Evolutionary conservation across 139 green algal genomes (phyloP).

Genomic region (Tetraselmis striata): DNA sequence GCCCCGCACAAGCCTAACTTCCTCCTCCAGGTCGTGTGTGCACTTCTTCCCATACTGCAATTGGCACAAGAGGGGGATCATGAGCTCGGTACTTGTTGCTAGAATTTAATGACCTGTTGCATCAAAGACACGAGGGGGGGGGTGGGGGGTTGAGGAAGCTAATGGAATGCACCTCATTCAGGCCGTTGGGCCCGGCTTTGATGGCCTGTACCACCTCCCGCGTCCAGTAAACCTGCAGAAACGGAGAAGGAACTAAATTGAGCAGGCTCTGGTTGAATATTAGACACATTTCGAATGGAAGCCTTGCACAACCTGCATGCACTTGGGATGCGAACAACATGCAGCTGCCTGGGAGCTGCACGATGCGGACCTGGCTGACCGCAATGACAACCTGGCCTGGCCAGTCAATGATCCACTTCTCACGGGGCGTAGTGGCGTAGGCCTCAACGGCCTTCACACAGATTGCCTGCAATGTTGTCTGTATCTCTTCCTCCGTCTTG

Average conservation of each 20-base stretch:
- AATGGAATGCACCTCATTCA: background rate
- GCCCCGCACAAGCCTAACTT: conserved; percentile 20
- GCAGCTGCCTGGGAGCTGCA: conserved; percentile 20
- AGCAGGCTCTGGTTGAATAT: too few relatives aligned
- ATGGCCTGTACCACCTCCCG: conserved; percentile 26
- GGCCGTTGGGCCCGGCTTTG: conserved; percentile 2
- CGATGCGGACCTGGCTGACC: too few relatives aligned
- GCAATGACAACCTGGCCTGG: conserved; percentile 41
- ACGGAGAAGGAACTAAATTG: too few relatives aligned
- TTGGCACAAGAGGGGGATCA: background rate
- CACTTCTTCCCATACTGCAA: conserved; percentile 26
- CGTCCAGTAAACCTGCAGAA: conserved; percentile 47
- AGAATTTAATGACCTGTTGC: too few relatives aligned
- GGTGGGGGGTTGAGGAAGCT: background rate
- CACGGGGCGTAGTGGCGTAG: conserved; percentile 20
- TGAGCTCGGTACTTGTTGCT: background rate
- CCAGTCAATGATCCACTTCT: conserved; percentile 50
- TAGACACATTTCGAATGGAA: too few relatives aligned
- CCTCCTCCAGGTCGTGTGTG: conserved; percentile 30
- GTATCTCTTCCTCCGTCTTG: conserved; percentile 42
- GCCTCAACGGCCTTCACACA: conserved; percentile 30
- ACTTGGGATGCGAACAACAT: conserved; percentile 25
- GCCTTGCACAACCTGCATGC: too few relatives aligned
- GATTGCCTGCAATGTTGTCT: conserved; percentile 24
- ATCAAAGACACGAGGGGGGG: background rate